Base-by-base conservation (phyloP, 768 basidiomycete genomes). In the Amanita molliuscula region DNA sequence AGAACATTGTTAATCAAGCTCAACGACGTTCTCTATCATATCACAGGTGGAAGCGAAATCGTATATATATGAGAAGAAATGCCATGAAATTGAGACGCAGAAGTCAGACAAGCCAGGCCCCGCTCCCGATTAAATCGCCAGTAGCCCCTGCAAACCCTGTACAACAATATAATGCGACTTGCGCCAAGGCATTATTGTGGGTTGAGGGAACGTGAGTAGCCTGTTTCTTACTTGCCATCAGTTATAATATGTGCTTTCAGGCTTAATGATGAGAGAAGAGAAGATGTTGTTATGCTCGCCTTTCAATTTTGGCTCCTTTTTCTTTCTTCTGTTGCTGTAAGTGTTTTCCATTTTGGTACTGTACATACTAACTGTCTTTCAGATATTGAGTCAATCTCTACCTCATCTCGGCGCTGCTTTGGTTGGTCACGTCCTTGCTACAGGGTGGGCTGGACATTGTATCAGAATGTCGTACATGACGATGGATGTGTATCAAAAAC, bases 351-450 rank as follows among this genome's bases (percentile, higher is more conserved):
- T 20, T 18, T 13, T 13, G 9, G 2, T 18, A 2, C 9, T 29
- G n/a, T 9, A n/a, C 16, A 18, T 13, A 20, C 23, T 48, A 50
- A 42, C 53, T 47, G 37, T 6, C 25, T 11, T 49, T 26, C 47
- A 79, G 77, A 63, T 79, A 37, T 50, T 77, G 43, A 70, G 67
- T 47, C 76, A 78, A 56, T 76, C 75, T 0, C 65, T 75, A 33
- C 77, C 78, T 5, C 75, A 77, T 54, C 63, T 79, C 36, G 69
- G 67, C 2, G 73, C 76, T 26, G 67, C 70, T 2, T 52, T 79
- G 8, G 65, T 64, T 18, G 75, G 72, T 3, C 76, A 77, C 52
- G 55, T 69, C 16, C 59, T 79, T 8, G 69, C 67, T 5, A 71
- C 73, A 4, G 69, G 55, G 6, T 80, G 78, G 78, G 63, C 74